These are phyloP conservation scores for Stenocarpella maydis DNA, from an alignment of 2,329 filamentous ascomycete genomes.

Conservation along the genomic window DNA sequence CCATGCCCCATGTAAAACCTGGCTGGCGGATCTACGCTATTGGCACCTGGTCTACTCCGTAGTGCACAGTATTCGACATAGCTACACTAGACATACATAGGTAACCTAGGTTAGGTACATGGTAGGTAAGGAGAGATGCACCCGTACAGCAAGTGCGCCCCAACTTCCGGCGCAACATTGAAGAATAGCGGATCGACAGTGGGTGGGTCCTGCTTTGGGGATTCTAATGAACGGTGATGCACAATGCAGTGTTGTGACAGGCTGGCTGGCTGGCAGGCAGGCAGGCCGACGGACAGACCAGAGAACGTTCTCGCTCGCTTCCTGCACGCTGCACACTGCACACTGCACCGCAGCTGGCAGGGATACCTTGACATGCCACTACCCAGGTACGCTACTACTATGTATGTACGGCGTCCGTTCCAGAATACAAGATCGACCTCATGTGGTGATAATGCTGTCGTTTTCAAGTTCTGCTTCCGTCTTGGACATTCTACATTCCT, in stretches of 20 bases:
- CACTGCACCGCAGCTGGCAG: neutral
- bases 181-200: constrained; percentile 12
- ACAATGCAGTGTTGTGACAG: neutral
- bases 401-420: no score
- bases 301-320: constrained; percentile 7
- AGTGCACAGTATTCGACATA: no score
- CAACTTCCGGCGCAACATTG: constrained; percentile 24
- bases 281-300: no score
- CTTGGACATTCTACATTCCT: neutral
- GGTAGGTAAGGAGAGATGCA: neutral
- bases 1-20: constrained; percentile 12
- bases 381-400: no score
- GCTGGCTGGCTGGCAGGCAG: neutral
- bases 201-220: constrained; percentile 18
- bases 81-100: no score
- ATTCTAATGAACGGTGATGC: neutral
- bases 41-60: no score
- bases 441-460: neutral
- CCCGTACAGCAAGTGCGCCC: neutral
- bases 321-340: no score
- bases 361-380: constrained; percentile 4
- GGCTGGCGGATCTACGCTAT: neutral
- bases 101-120: no score
- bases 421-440: neutral
- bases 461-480: neutral